A percentile compares a stretch with the other conserved stretches of the same genome.
phyloP scores from a whole-genome alignment of 495 filamentous ascomycete species.

The Neurospora sp. region DNA sequence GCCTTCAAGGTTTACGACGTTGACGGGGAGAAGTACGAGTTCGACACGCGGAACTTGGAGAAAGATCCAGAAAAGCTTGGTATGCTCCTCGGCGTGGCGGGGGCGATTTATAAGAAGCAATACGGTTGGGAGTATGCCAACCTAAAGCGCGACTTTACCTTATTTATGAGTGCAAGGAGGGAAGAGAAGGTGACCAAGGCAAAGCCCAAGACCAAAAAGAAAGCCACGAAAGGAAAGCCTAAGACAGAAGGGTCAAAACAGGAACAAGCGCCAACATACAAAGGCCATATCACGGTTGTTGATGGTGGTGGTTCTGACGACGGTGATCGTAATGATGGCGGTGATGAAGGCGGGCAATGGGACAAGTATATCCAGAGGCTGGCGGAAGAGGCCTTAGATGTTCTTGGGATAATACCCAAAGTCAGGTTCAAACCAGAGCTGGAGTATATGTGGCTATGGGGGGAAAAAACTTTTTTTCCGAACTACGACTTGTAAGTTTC shows the following conservation, averaged over 20 bases:
- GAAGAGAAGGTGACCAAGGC: neutral
- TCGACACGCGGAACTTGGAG: neutral
- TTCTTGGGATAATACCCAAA: neutral
- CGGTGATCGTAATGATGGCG: neutral
- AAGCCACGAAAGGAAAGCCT: neutral
- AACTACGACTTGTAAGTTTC: neutral
- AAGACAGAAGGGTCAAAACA: neutral
- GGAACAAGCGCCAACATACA: neutral
- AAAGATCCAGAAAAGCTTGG: neutral
- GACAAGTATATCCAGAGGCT: neutral
- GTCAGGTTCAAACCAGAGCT: neutral
- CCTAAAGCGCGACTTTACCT: neutral
- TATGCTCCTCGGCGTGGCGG: neutral
- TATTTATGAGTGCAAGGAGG: neutral
- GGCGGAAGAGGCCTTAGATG: neutral
- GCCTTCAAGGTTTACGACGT: neutral
- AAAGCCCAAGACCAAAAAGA: neutral
- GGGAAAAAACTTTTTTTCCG: neutral
- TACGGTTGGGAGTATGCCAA: neutral
- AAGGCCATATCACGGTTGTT: neutral
- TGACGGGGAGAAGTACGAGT: accelerated
- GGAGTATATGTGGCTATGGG: neutral
- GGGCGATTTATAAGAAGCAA: neutral
- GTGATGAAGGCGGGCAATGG: neutral
- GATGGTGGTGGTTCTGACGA: neutral